Base-by-base conservation (phyloP, 179 eudicot species). In the Amaranthus tricolor region DNA sequence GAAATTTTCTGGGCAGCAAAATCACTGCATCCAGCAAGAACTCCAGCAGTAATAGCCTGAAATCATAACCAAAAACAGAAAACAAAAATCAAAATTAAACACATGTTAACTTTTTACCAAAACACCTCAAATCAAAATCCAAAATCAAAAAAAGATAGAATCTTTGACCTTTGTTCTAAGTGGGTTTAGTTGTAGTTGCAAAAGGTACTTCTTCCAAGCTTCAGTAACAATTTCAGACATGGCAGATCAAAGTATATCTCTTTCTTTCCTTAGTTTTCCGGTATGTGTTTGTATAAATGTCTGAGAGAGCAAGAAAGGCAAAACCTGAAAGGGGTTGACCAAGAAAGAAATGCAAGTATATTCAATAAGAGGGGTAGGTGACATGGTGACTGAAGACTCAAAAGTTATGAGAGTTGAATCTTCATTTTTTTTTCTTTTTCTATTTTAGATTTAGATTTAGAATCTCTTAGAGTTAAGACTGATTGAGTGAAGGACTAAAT, bases 1-100 rank as follows among this genome's bases (percentile, higher is more conserved):
- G 90, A 83, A 65, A 86, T 83, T 77, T 83, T 88, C 82, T 88
- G 89, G 63, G 90, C 91, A 66, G 84, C 66, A 76, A 88, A 76
- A 45, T 88, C 88, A 81, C 87, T 86, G 54, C 76, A 75, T 50
- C 89, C 91, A 69, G 83, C 80, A 63, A 88, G 70, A 71, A 81
- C 76, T 59, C 90, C 89, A 62, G 90, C 75, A 21, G 90, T 86
- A 76, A 88, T 82, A 50, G 91, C 91, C 90, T 88, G 12, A 31
- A 61, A 73, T 72, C 66, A 73, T 17, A 48, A 69, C n/a, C 31
- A 71, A 21, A 57, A 74, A 51, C 2, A 7, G 21, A 65, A 52
- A 62, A 66, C 48, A 12, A 7, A 19, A 73, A 71, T 47, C 16
- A 76, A 24, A 16, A 50, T 9, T 9, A 75, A 63, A 73, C 77